Percentiles rank a stretch among this genome's conserved stretches.
Conservation (phyloP, 2,329 filamentous ascomycete genomes). For the Graphilbum ipis-grandicollis region DNA sequence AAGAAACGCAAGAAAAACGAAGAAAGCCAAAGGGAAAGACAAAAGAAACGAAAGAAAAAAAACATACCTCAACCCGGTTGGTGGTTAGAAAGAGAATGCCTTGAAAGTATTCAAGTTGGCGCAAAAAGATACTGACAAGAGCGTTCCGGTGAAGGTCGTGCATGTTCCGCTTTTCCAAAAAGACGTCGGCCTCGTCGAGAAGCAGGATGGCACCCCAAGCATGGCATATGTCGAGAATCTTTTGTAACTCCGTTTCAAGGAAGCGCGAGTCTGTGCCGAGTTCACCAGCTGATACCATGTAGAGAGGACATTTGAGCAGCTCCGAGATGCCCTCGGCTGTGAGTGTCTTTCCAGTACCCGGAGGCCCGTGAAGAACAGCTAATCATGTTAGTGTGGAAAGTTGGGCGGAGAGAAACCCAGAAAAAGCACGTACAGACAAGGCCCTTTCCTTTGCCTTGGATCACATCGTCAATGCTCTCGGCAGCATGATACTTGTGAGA, state of each 20-base stretch:
- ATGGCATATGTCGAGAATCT: slow-evolving; percentile 27
- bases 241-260: slow-evolving; percentile 28
- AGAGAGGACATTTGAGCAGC: slow-evolving; percentile 25
- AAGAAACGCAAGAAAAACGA: not conserved
- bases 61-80: slow-evolving; percentile 53
- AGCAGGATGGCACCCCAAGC: slow-evolving; percentile 33
- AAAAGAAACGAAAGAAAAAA: no score
- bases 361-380: slow-evolving; percentile 61
- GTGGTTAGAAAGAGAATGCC: slow-evolving; percentile 83
- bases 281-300: slow-evolving; percentile 37
- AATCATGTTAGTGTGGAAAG: not conserved
- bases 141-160: slow-evolving; percentile 30
- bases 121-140: slow-evolving; percentile 59
- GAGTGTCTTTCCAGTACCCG: slow-evolving; percentile 28
- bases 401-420: not conserved
- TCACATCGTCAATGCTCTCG: slow-evolving; percentile 68
- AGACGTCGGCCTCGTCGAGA: slow-evolving; percentile 36
- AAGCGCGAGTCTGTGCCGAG: slow-evolving; percentile 24
- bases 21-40: not conserved
- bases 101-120: slow-evolving; percentile 79
- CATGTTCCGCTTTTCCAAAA: slow-evolving; percentile 27
- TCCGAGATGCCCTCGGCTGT: slow-evolving; percentile 24
- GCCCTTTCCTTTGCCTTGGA: slow-evolving; percentile 72
- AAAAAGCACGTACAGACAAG: slow-evolving; percentile 39
- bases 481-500: slow-evolving; percentile 70